Evolutionary conservation across 768 basidiomycete species (phyloP).

Genomic region (Pleurotus pulmonarius): DNA sequence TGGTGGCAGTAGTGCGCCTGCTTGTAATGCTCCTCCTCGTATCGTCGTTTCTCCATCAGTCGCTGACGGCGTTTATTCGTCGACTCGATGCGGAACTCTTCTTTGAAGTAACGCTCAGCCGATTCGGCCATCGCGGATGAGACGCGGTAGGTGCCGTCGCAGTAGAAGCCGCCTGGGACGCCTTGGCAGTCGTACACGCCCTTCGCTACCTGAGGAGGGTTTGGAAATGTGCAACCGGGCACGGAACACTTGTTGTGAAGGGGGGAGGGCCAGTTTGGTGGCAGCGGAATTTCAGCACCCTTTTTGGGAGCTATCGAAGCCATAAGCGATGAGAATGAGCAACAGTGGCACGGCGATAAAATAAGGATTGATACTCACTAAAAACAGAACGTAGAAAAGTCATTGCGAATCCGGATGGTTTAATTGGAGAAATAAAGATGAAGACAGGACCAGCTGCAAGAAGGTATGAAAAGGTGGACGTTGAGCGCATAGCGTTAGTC

Average conservation of each 20-base stretch:
- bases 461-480: too few relatives aligned
- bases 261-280: constrained; percentile 18
- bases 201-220: constrained; percentile 24
- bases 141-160: constrained; percentile 20
- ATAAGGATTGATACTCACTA: background rate
- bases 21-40: constrained; percentile 4
- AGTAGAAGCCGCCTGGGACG: constrained; percentile 12
- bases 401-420: background rate
- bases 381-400: constrained; percentile 1
- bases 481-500: too few relatives aligned
- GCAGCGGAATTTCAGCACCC: constrained; percentile 9
- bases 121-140: constrained; percentile 7
- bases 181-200: constrained; percentile 26
- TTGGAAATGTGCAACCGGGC: constrained; percentile 20
- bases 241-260: constrained; percentile 26
- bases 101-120: constrained; percentile 6
- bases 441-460: too few relatives aligned
- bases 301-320: constrained; percentile 10
- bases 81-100: constrained; percentile 1
- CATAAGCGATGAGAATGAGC: background rate
- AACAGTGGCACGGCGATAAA: background rate
- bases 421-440: too few relatives aligned
- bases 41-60: constrained; percentile 6
- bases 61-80: constrained; percentile 3
- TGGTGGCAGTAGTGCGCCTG: constrained; percentile 1